These are phyloP conservation scores for Stemphylium vesicarium DNA, from an alignment of 2,329 filamentous ascomycete species.

Conservation along the genomic window DNA sequence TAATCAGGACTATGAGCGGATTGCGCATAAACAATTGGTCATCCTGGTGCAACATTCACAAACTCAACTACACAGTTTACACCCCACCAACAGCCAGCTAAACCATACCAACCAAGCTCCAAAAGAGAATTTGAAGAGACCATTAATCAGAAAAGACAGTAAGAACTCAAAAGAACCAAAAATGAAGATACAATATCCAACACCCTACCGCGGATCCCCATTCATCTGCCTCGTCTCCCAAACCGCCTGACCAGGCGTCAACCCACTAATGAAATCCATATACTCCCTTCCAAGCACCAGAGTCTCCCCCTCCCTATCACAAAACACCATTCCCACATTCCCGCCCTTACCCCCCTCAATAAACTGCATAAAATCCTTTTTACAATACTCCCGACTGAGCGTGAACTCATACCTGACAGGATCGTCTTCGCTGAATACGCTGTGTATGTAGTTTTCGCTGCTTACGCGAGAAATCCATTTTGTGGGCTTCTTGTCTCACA, in stretches of 20 bases:
- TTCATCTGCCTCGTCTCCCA: slow-evolving; percentile 8
- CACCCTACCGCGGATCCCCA: slow-evolving; percentile 1
- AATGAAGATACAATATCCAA: no score
- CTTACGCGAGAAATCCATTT: slow-evolving; percentile 6
- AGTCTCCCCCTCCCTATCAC: neutral
- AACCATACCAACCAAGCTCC: neutral
- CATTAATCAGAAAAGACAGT: neutral
- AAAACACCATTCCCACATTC: neutral
- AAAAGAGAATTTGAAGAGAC: neutral
- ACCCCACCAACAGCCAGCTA: neutral
- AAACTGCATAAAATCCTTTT: neutral
- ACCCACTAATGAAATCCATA: neutral
- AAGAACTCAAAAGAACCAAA: neutral
- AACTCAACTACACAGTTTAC: neutral
- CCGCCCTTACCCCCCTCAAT: neutral
- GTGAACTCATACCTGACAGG: neutral
- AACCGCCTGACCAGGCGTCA: neutral
- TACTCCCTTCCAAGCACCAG: neutral
- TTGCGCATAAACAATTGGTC: neutral
- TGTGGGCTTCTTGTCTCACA: slow-evolving; percentile 3
- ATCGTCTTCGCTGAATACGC: neutral
- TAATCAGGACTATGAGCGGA: neutral
- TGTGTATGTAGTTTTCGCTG: neutral
- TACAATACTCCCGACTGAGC: neutral
- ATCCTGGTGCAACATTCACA: no score